Conservation (phyloP, 2,329 filamentous ascomycete species). For the Fusarium nygamai region DNA sequence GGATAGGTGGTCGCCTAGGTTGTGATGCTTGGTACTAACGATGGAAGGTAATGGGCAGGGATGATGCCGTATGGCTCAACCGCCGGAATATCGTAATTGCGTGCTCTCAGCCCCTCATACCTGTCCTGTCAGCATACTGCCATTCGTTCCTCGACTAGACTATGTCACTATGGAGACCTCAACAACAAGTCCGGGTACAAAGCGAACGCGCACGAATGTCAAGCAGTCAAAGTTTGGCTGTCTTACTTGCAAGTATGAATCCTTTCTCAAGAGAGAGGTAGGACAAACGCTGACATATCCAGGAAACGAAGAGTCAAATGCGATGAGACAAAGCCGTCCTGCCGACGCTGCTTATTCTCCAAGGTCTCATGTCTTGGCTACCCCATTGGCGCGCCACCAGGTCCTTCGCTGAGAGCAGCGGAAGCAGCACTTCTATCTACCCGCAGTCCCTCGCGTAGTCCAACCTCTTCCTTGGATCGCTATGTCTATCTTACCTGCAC, state of each 20-base stretch:
- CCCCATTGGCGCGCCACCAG: slow-evolving; percentile 10
- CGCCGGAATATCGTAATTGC: background rate
- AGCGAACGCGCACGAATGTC: slow-evolving; percentile 19
- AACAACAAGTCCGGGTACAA: accelerated
- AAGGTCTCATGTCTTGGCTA: slow-evolving; percentile 13
- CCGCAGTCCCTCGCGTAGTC: background rate
- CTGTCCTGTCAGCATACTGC: background rate
- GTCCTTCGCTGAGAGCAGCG: accelerated
- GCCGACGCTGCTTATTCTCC: slow-evolving; percentile 21
- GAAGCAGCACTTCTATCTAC: background rate
- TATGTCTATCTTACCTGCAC: slow-evolving; percentile 14
- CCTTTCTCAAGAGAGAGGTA: accelerated
- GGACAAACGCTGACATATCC: background rate
- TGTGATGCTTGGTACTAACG: no score
- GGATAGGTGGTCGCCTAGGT: background rate
- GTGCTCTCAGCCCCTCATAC: background rate
- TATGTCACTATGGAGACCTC: background rate
- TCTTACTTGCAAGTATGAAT: slow-evolving; percentile 24
- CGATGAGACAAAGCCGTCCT: slow-evolving; percentile 28
- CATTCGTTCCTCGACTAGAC: accelerated
- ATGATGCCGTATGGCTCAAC: no score
- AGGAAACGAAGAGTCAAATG: slow-evolving; percentile 30
- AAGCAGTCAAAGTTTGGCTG: slow-evolving; percentile 32
- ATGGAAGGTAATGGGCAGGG: no score
- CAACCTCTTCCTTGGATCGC: background rate